A percentile compares a stretch with the other conserved stretches of the same genome.
Conservation (phyloP, 202 grass and related monocot species). For the Setaria italica region DNA sequence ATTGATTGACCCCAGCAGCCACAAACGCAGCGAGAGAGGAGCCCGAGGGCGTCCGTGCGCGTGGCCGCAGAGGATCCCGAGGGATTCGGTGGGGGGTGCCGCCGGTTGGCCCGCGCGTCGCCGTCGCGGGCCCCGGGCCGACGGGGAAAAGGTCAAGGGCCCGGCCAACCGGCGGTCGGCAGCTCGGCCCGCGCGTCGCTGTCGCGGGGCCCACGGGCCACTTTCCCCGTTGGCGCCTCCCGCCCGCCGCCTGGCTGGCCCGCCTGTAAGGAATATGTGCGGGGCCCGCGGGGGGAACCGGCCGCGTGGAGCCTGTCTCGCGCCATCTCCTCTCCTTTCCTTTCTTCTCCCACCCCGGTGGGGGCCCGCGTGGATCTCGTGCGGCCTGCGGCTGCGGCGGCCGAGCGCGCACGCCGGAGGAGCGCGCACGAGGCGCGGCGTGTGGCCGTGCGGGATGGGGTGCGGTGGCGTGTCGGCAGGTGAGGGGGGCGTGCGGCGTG, state of each 20-base stretch:
- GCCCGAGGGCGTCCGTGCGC: not conserved
- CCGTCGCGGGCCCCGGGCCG: not conserved
- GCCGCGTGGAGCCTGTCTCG: not conserved
- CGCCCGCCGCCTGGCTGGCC: not conserved
- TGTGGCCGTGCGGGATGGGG: not conserved
- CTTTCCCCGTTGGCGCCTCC: slow-evolving; percentile 31
- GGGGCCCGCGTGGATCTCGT: too few relatives aligned
- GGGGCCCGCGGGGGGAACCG: not conserved
- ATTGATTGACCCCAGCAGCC: too few relatives aligned
- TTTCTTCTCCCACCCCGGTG: too few relatives aligned
- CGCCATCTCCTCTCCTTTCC: too few relatives aligned
- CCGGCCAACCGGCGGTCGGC: slow-evolving; percentile 49
- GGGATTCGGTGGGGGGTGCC: slow-evolving; percentile 53
- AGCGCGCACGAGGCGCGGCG: not conserved
- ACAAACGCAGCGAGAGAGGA: too few relatives aligned
- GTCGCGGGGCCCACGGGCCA: slow-evolving; percentile 25
- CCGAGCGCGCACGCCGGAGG: not conserved
- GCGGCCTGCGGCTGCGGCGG: too few relatives aligned
- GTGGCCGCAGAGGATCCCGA: slow-evolving; percentile 34
- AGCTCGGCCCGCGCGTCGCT: slow-evolving; percentile 55
- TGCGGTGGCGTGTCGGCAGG: slow-evolving; percentile 45
- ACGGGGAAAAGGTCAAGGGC: slow-evolving; percentile 50
- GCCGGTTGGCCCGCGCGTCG: slow-evolving; percentile 17
- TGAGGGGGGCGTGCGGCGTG: not conserved
- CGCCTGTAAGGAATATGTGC: slow-evolving; percentile 21